These are phyloP conservation scores for Phylloporus arenicola DNA, from an alignment of 768 basidiomycete species.

Conservation along the genomic window DNA sequence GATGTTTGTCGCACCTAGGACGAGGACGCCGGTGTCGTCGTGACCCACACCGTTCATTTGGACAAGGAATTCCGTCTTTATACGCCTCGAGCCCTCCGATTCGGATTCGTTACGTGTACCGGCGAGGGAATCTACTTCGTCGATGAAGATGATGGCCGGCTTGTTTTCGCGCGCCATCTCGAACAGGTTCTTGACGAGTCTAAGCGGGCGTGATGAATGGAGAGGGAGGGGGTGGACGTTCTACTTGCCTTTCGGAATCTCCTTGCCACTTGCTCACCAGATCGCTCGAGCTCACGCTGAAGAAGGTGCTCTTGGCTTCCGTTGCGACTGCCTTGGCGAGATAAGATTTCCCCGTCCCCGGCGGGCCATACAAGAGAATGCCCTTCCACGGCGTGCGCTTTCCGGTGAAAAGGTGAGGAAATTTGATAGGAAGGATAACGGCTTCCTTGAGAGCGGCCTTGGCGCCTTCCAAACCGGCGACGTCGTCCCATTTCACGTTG, in stretches of 20 bases:
- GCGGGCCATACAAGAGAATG: slow-evolving; percentile 94
- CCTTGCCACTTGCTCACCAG: slow-evolving; percentile 99
- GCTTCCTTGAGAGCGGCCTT: slow-evolving; percentile 97
- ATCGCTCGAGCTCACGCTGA: slow-evolving; percentile 91
- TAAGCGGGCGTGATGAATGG: slow-evolving; percentile 25
- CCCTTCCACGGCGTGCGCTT: slow-evolving; percentile 98
- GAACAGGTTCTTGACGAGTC: slow-evolving; percentile 94
- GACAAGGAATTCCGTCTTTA: slow-evolving; percentile 97
- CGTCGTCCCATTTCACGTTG: slow-evolving; percentile 97
- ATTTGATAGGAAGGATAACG: slow-evolving; percentile 99
- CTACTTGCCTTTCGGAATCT: slow-evolving; percentile 84
- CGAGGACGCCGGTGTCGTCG: slow-evolving; percentile 93
- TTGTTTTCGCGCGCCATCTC: slow-evolving; percentile 94
- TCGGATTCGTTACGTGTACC: slow-evolving; percentile 96
- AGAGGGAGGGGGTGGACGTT: background rate
- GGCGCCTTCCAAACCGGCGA: slow-evolving; percentile 91
- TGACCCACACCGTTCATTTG: slow-evolving; percentile 99
- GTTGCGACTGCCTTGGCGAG: slow-evolving; percentile 98
- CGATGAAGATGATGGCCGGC: slow-evolving; percentile 98
- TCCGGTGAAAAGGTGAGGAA: slow-evolving; percentile 96
- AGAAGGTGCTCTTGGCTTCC: slow-evolving; percentile 98
- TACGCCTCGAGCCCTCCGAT: slow-evolving; percentile 92
- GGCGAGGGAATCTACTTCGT: slow-evolving; percentile 95
- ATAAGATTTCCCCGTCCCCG: slow-evolving; percentile 95
- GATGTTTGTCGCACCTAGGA: slow-evolving; percentile 96